These are phyloP conservation scores for Allium fistulosum DNA, from an alignment of 106 monocot species.

Conservation along the genomic window DNA sequence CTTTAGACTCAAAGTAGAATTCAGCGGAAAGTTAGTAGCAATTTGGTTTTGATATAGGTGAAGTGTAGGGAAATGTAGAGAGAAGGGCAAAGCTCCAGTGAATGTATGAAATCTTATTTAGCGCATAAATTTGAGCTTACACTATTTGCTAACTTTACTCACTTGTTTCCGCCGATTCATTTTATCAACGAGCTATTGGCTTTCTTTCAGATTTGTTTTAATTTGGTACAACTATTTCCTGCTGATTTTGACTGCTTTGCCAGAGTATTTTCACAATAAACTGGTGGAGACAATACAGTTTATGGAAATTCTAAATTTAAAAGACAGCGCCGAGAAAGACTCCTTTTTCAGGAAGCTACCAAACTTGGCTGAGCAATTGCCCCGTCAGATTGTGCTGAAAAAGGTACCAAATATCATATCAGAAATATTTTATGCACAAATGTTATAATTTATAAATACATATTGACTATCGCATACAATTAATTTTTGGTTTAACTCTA, in stretches of 20 bases:
- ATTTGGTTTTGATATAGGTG: no score
- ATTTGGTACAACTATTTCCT: not conserved
- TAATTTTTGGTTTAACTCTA: no score
- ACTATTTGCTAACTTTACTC: not conserved
- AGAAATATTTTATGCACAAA: no score
- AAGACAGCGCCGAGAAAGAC: constrained; percentile 98
- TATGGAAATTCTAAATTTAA: constrained; percentile 94
- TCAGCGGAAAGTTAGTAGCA: no score
- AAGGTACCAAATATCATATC: constrained; percentile 38
- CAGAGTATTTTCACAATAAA: constrained; percentile 98
- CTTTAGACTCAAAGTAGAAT: no score
- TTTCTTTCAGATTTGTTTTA: not conserved
- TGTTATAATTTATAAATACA: no score
- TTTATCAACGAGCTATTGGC: not conserved
- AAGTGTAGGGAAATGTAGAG: no score
- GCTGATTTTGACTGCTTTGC: constrained; percentile 12
- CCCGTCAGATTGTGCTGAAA: constrained; percentile 88
- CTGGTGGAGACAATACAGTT: constrained; percentile 99
- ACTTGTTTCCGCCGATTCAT: not conserved
- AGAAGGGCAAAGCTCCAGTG: no score
- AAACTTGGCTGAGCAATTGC: constrained; percentile 85
- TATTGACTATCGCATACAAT: no score
- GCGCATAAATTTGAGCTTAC: not conserved
- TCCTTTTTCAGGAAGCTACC: constrained; percentile 95
- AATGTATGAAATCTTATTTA: no score